Evolutionary conservation across 805 yeast species (phyloP).

Genomic region (Lipomyces anomalus): DNA sequence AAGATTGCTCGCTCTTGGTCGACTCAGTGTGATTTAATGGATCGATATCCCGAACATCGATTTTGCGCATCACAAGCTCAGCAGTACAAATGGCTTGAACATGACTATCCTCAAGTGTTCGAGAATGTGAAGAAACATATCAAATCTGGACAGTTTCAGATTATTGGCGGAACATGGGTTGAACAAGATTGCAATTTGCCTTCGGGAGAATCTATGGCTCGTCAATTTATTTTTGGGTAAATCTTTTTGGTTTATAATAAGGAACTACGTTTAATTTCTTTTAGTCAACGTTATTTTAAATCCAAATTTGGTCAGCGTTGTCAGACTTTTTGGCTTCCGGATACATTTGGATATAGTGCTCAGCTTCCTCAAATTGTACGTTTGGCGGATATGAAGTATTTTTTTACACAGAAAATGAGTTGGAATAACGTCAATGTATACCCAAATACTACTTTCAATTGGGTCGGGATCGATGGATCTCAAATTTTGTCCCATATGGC

Average conservation of each 20-base stretch:
- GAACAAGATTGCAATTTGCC: constrained; percentile 95
- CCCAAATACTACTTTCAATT: constrained; percentile 83
- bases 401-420: constrained; percentile 84
- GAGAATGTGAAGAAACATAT: no score
- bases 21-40: no score
- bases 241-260: no score
- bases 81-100: no score
- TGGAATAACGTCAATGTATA: constrained; percentile 92
- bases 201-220: constrained; percentile 75
- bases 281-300: constrained; percentile 73
- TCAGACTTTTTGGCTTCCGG: constrained; percentile 87
- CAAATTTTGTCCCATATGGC: constrained; percentile 96
- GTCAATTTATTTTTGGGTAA: constrained; percentile 86
- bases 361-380: constrained; percentile 91
- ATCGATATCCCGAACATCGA: no score
- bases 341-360: constrained; percentile 91
- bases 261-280: no score
- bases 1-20: no score
- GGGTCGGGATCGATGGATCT: constrained; percentile 89
- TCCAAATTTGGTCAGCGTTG: constrained; percentile 70
- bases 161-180: constrained; percentile 96
- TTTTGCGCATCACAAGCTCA: no score
- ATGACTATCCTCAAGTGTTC: no score
- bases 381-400: constrained; percentile 69
- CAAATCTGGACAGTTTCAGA: constrained; percentile 74